A percentile compares a stretch with the other conserved stretches of the same genome.
These are phyloP conservation scores for Aspergillus oerlinghausenensis DNA, from an alignment of 2,329 filamentous ascomycete genomes.

Conservation along the genomic window DNA sequence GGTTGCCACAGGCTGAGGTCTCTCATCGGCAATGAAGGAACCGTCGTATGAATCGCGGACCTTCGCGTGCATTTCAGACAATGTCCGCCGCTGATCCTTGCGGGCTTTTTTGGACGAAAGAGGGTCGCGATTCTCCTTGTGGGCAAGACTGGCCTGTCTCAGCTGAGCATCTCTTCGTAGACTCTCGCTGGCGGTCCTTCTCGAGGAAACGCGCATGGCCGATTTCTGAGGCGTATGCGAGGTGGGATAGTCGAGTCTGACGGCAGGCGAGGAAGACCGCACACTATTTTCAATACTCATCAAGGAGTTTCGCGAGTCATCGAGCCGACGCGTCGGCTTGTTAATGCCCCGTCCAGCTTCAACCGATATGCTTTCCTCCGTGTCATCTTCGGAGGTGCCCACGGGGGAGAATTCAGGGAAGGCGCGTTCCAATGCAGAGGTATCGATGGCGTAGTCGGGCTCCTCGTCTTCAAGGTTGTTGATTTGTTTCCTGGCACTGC, in stretches of 20 bases:
- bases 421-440: conserved; percentile 42
- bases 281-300: conserved; percentile 47
- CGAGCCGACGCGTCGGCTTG: conserved; percentile 31
- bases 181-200: conserved; percentile 31
- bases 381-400: conserved; percentile 38
- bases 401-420: conserved; percentile 47
- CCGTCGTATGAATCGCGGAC: conserved; percentile 50
- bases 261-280: conserved; percentile 38
- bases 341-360: conserved; percentile 53
- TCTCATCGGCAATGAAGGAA: conserved; percentile 48
- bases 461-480: conserved; percentile 26
- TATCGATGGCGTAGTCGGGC: conserved; percentile 42
- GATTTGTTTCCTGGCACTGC: conserved; percentile 10
- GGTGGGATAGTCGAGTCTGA: conserved; percentile 34
- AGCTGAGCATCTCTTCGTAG: conserved; percentile 40
- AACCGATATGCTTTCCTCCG: conserved; percentile 50
- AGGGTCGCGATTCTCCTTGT: conserved; percentile 38
- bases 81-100: conserved; percentile 42
- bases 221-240: conserved; percentile 34
- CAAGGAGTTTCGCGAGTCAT: conserved; percentile 49
- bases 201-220: conserved; percentile 23
- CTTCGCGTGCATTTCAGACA: conserved; percentile 55
- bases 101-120: conserved; percentile 34
- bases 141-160: conserved; percentile 35
- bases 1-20: conserved; percentile 40